Conservation (phyloP, 176 grass and related monocot genomes). For the Carex pumila region DNA sequence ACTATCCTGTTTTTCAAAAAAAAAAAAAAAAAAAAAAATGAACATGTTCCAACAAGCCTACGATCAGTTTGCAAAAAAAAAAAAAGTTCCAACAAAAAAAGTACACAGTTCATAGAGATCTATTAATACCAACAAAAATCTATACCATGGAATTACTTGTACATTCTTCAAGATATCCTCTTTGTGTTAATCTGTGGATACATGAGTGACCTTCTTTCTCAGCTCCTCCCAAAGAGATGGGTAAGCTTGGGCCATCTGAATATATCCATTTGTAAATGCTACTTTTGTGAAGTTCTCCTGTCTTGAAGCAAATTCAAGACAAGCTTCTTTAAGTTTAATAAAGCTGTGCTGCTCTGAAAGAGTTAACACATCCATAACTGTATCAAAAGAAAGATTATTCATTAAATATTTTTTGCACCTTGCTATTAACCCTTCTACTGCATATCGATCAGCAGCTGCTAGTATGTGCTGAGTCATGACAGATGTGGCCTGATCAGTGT, state of each 20-base stretch:
- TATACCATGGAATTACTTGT: no score
- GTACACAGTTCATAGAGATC: no score
- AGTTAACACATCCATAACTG: not conserved
- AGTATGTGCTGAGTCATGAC: slow-evolving; percentile 31
- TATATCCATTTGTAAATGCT: not conserved
- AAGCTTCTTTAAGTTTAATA: not conserved
- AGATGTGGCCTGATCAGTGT: not conserved
- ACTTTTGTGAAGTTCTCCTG: not conserved
- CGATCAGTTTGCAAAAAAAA: no score
- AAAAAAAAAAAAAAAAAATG: no score
- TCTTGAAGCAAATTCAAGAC: slow-evolving; percentile 7
- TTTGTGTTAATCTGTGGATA: no score
- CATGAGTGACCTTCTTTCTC: not conserved
- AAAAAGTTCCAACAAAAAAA: no score
- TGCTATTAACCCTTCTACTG: slow-evolving; percentile 23
- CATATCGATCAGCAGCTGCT: slow-evolving; percentile 28
- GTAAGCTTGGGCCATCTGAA: not conserved
- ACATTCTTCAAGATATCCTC: no score
- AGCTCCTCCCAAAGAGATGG: not conserved
- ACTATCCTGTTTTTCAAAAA: no score
- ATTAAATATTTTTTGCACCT: slow-evolving; percentile 4
- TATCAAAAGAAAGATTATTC: not conserved
- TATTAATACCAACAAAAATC: no score
- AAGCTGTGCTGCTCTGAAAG: not conserved
- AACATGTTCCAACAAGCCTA: no score